These are phyloP conservation scores for Glaciozyma martinii DNA, from an alignment of 768 basidiomycete species.

Conservation along the genomic window DNA sequence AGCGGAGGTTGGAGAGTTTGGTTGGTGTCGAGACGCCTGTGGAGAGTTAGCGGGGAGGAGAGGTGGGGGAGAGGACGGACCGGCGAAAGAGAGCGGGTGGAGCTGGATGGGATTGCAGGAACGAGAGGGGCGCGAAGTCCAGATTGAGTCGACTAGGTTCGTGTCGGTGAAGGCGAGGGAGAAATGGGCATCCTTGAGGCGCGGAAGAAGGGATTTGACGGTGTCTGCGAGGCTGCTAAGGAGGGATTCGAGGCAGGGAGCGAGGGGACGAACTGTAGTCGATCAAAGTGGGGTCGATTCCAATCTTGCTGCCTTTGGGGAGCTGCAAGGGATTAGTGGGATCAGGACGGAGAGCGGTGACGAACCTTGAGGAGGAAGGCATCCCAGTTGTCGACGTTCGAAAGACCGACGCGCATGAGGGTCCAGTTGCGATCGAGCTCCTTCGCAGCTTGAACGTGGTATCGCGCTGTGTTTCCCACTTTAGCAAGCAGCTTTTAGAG, in stretches of 20 bases:
- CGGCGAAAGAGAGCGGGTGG: slow-evolving; percentile 57
- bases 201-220: slow-evolving; percentile 50
- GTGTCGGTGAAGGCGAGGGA: slow-evolving; percentile 67
- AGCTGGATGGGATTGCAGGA: slow-evolving; percentile 57
- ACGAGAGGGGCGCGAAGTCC: slow-evolving; percentile 67
- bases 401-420: slow-evolving; percentile 52
- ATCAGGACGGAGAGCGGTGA: slow-evolving; percentile 28
- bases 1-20: slow-evolving; percentile 62
- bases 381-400: slow-evolving; percentile 61
- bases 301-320: slow-evolving; percentile 50
- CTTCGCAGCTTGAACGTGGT: slow-evolving; percentile 28
- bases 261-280: slow-evolving; percentile 38
- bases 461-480: slow-evolving; percentile 11
- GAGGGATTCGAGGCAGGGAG: background rate
- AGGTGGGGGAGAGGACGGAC: background rate
- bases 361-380: slow-evolving; percentile 51
- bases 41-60: background rate
- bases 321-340: slow-evolving; percentile 35
- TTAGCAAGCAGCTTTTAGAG: background rate
- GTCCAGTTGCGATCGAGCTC: slow-evolving; percentile 52
- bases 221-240: slow-evolving; percentile 1
- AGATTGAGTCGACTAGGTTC: slow-evolving; percentile 72
- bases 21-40: slow-evolving; percentile 48
- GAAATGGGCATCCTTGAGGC: slow-evolving; percentile 50
- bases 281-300: slow-evolving; percentile 76